Base-by-base conservation (phyloP, 2,329 filamentous ascomycete species). In the Alternaria incomplexa region DNA sequence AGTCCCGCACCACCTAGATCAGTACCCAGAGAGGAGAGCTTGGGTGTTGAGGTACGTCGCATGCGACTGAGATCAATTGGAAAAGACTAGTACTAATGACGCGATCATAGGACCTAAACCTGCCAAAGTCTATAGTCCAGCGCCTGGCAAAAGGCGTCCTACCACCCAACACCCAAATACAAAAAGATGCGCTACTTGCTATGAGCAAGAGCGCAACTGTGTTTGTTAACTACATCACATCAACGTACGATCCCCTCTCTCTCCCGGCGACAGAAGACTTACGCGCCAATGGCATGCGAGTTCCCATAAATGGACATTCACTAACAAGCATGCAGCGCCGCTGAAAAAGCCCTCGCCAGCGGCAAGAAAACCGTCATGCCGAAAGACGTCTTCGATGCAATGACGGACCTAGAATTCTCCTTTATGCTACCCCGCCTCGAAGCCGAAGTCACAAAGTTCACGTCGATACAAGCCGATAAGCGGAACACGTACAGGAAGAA, bases 191-290 rank as follows among this genome's bases (percentile, higher is more conserved):
- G 45, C 87, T 94, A 58, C 81, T 93, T 55, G 92, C 92, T 10
- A 86, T 96, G 82, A 91, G 88, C 69, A 94, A 94, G 81, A 91
- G 91, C 79, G 90, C 92, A 8, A 94, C 91, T 1, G 89, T 96
- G 0, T 96, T 96, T 74, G 90, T 96, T 71, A 95, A 88, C 81
- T 92, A 94, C 78, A 83, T 96, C 30, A 90, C 91, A 47, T 86
- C 88, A 64, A 87, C 89, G 92, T 95, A 85, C 58, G 90, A 53
- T 6, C 6, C 17, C 8, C 13, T 10, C 47, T 15, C 4, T 23
- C 7, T 23, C 15, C 47, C 12, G 9, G 4, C 28, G 17, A 10
- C 17, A 44, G 36, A 25, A 1, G n/a, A 23, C n/a, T 17, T 15
- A 28, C 53, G 25, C 12, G 25, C 55, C 45, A 43, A 53, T 22